Evolutionary conservation across 345 rosid species (phyloP).

Genomic region (Populus nigra): DNA sequence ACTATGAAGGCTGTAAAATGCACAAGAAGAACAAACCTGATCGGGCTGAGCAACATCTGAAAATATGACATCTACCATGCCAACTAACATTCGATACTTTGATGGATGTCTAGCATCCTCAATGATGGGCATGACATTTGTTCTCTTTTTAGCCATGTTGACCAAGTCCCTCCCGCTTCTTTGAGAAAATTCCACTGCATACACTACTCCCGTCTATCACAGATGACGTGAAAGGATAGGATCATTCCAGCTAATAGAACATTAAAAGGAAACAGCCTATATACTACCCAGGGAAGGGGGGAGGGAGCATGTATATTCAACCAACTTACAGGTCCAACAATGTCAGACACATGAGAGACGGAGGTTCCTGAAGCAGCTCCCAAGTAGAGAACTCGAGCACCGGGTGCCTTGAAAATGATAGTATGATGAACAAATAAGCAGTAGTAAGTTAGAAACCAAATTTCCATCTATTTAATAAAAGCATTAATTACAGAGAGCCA

Average conservation of each 20-base stretch:
- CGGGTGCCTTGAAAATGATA: slow-evolving; percentile 59
- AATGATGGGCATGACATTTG: slow-evolving; percentile 91
- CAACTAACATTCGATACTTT: slow-evolving; percentile 92
- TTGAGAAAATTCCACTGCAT: slow-evolving; percentile 97
- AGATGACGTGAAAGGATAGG: too few species aligned
- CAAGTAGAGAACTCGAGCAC: slow-evolving; percentile 87
- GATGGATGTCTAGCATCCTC: slow-evolving; percentile 99
- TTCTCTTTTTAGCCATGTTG: slow-evolving; percentile 97
- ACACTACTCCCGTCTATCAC: slow-evolving; percentile 71
- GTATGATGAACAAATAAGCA: neutral
- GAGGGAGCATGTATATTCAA: too few species aligned
- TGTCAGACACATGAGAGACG: slow-evolving; percentile 91
- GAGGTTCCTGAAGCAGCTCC: slow-evolving; percentile 99
- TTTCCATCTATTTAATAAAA: too few species aligned
- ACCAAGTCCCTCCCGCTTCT: slow-evolving; percentile 96
- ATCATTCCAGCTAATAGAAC: neutral
- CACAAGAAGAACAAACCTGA: slow-evolving; percentile 55
- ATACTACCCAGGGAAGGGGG: too few species aligned
- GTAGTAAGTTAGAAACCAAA: neutral
- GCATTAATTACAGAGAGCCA: too few species aligned
- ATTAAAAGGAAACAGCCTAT: slow-evolving; percentile 2
- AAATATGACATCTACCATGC: slow-evolving; percentile 99
- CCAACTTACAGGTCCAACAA: slow-evolving; percentile 88
- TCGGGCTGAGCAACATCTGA: slow-evolving; percentile 99
- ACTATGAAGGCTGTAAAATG: too few species aligned